phyloP scores from a whole-genome alignment of 192 early-diverging fungal genomes.

The Polychytrium aggregatum region DNA sequence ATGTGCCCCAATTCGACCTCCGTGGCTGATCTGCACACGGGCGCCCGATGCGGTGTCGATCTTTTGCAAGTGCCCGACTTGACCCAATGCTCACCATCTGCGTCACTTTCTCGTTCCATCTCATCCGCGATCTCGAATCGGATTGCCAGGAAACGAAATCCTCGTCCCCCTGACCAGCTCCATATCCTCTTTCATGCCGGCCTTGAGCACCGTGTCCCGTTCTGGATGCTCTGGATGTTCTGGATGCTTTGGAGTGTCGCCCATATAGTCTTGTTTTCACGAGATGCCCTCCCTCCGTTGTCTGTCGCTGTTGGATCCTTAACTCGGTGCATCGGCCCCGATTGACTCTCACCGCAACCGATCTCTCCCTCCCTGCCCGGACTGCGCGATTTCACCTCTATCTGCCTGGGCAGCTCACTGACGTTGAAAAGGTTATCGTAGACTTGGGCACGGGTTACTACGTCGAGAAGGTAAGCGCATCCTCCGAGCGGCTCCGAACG shows the following conservation, averaged over 20 bases:
- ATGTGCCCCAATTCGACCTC: background rate
- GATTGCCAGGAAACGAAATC: constrained; percentile 41
- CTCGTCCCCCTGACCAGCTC: constrained; percentile 72
- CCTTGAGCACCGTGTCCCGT: background rate
- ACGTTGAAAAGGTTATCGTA: constrained; percentile 77
- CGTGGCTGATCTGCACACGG: background rate
- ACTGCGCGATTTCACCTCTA: constrained; percentile 58
- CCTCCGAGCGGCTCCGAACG: background rate
- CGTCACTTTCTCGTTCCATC: too few relatives aligned
- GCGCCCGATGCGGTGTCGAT: too few relatives aligned
- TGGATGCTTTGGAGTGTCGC: too few relatives aligned
- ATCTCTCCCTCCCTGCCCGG: too few relatives aligned
- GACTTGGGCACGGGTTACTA: constrained; percentile 97
- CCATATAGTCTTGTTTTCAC: constrained; percentile 4
- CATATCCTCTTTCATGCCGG: constrained; percentile 5
- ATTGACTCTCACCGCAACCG: too few relatives aligned
- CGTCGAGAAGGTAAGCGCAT: constrained; percentile 67
- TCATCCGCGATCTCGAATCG: too few relatives aligned
- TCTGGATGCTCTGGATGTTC: too few relatives aligned
- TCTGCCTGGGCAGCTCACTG: constrained; percentile 75
- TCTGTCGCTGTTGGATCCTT: constrained; percentile 1
- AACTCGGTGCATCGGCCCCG: background rate
- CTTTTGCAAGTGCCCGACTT: too few relatives aligned
- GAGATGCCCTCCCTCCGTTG: background rate
- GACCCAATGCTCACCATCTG: too few relatives aligned